Base-by-base conservation (phyloP, 75 land plant genomes). In the Isoetes taiwanensis region DNA sequence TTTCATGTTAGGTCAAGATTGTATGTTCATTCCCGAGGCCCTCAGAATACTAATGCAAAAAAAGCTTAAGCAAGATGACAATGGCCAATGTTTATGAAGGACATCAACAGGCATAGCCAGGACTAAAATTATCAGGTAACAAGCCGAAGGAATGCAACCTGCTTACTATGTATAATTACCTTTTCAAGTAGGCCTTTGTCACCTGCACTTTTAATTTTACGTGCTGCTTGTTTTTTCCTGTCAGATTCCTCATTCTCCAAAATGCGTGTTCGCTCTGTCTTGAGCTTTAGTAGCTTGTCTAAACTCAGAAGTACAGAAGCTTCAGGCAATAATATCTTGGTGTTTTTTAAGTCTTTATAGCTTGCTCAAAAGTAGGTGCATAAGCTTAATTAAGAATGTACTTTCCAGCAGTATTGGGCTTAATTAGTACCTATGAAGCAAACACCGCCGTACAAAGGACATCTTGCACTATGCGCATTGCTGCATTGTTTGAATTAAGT, bases 271-370 rank as follows among this genome's bases (percentile, higher is more conserved):
- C 65, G 52, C 28, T 63, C 65, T 2, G 54, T 42, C 19, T 63
- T 41, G 17, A 63, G 53, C 53, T 35, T 63, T 54, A 52, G 35
- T 17, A 63, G 21, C 57, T 63, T 63, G 6, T 63, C 65, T 63
- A 57, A 12, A 54, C 8, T 19, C 2, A 14, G 21, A 3, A 34
- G 17, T 3, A 3, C 9, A 35, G 17, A 9, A 16, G 5, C 8
- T 8, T 9, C 20, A 48, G 9, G 11, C 53, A 58, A 16, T 4
- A 6, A 6, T 19, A 46, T 37, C 12, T 37, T 9, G 9, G 39
- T 37, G 39, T 37, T 37, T 9, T 37, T 9, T 37, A 37, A 9
- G 14, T 46, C 6, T 5, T 4, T 46, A 46, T 19, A n/a, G 25
- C 8, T 6, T 46, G 4, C 50, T 19, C 50, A 46, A 6, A 46